A percentile compares a stretch with the other conserved stretches of the same genome.
These are phyloP conservation scores for Aspergillus cejpii DNA, from an alignment of 2,329 filamentous ascomycete genomes.

Conservation along the genomic window DNA sequence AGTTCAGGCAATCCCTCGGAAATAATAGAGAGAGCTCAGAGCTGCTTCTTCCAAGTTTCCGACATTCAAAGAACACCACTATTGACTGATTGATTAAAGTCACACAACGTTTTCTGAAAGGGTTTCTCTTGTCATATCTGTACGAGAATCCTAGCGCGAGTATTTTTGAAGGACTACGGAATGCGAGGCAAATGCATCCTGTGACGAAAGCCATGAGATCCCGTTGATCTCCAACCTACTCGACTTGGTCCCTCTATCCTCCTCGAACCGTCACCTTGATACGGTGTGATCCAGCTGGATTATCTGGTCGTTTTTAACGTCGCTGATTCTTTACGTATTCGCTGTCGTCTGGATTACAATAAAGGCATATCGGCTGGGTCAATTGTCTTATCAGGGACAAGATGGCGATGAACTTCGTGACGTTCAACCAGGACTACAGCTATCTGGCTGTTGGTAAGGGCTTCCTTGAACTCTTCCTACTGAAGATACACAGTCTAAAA, in stretches of 20 bases:
- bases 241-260: constrained; percentile 12
- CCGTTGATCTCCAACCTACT: neutral
- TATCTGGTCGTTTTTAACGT: neutral
- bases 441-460: constrained; percentile 82
- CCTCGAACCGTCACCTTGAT: neutral
- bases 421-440: constrained; percentile 98
- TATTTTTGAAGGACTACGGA: constrained; percentile 3
- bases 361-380: neutral
- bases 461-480: constrained; percentile 7
- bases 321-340: neutral
- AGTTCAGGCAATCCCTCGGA: constrained; percentile 17
- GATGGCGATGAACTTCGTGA: constrained; percentile 93
- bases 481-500: constrained; percentile 3
- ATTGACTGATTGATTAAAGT: neutral
- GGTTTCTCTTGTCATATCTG: neutral
- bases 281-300: constrained; percentile 13
- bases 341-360: neutral
- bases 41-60: neutral
- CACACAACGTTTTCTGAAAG: neutral
- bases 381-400: constrained; percentile 20
- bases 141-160: neutral
- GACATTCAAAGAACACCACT: neutral
- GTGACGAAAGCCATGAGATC: constrained; percentile 18
- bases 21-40: constrained; percentile 2
- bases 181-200: constrained; percentile 14